Evolutionary conservation across 2,329 filamentous ascomycete genomes (phyloP), one percentile per base, ranked within the genome.

Genomic region (Neopestalotiopsis clavispora): DNA sequence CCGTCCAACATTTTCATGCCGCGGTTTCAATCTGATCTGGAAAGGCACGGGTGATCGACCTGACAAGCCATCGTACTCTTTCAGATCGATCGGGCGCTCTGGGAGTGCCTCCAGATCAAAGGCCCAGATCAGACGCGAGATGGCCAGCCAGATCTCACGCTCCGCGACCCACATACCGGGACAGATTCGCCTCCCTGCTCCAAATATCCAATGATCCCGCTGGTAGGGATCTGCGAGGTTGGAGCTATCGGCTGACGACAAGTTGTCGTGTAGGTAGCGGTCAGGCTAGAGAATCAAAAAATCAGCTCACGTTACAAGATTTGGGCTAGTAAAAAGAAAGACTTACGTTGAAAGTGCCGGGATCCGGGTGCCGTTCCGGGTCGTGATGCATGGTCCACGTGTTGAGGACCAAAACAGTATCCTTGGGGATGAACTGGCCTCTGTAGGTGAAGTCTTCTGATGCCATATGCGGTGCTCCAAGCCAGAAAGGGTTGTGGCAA

Each of bases 161-260:
- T 81, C 79, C 0, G 83, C 83, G 4, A 87, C 76, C 49, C 83
- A 81, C n/a, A 84, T 83, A 0, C 85, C 85, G 0, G 82, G 84
- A 71, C 85, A 87, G 42, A 86, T 81, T 34, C 85, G 77, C 13
- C 84, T 77, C 1, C 84, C 85, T 58, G 81, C 82, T 23, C 85
- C 84, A 63, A 85, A 87, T 1, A 80, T 80, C 74, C 84, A 85
- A 68, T 84, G 82, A 67, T 71, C 70, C 4, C 70, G 70, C 66
- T 71, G 28, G 5, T 32, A 59, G n/a, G 65, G 45, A 52, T 71
- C 67, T 6, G 66, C n/a, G 9, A 68, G 64, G 7, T 75, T 68
- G 10, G 70, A 61, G 30, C 62, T 68, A 42, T 72, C 59, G 9
- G 56, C 58, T 2, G 66, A 67, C 17, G 67, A 68, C 3, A 70